A percentile compares a stretch with the other conserved stretches of the same genome.
phyloP scores from a whole-genome alignment of 805 yeast species.

The Yamadazyma kitorensis region DNA sequence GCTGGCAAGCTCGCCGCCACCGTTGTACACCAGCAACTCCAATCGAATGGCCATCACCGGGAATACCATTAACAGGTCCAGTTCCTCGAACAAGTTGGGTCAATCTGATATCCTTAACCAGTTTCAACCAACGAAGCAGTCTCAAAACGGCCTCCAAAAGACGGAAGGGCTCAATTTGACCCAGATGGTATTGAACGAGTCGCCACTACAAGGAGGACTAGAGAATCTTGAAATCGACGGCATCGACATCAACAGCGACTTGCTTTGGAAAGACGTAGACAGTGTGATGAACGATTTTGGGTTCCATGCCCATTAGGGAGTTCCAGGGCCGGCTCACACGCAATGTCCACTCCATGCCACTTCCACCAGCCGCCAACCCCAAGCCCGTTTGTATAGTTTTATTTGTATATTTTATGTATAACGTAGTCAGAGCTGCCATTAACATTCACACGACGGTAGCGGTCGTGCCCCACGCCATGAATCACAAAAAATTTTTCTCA shows the following conservation, averaged over 20 bases:
- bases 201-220: slow-evolving; percentile 26
- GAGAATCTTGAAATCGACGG: slow-evolving; percentile 37
- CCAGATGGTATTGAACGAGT: slow-evolving; percentile 11
- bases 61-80: slow-evolving; percentile 14
- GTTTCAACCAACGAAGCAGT: not conserved
- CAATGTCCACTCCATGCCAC: too few relatives aligned
- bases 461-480: slow-evolving; percentile 1
- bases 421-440: too few relatives aligned
- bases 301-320: slow-evolving; percentile 60
- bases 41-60: slow-evolving; percentile 17
- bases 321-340: too few relatives aligned
- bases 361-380: too few relatives aligned
- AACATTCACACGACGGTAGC: slow-evolving; percentile 1
- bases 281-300: slow-evolving; percentile 91
- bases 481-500: slow-evolving; percentile 7
- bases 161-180: slow-evolving; percentile 6
- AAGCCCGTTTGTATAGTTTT: too few relatives aligned
- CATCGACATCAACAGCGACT: slow-evolving; percentile 49
- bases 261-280: slow-evolving; percentile 79
- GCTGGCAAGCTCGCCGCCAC: slow-evolving; percentile 9
- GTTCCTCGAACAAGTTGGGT: not conserved
- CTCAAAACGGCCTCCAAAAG: not conserved
- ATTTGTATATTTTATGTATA: too few relatives aligned
- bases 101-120: slow-evolving; percentile 6
- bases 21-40: slow-evolving; percentile 6